Conservation (phyloP, 768 basidiomycete genomes). For the Russula emetica region DNA sequence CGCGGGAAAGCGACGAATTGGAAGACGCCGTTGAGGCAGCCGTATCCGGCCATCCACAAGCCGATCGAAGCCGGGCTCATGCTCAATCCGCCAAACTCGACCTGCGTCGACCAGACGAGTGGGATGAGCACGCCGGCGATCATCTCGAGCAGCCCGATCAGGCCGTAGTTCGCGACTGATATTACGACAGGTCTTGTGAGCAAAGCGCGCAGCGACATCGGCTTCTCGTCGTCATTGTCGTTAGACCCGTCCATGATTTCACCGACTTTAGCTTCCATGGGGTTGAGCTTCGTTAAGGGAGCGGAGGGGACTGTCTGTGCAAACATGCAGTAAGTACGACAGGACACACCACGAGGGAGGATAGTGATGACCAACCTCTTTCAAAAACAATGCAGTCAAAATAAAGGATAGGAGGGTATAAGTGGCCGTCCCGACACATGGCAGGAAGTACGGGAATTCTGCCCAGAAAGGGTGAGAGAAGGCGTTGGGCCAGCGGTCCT, state of each 20-base stretch:
- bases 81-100: slow-evolving; percentile 40
- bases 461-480: slow-evolving; percentile 30
- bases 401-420: slow-evolving; percentile 17
- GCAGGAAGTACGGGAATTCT: slow-evolving; percentile 31
- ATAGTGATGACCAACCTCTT: slow-evolving; percentile 13
- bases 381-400: slow-evolving; percentile 14
- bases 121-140: slow-evolving; percentile 31
- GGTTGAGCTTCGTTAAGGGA: background rate
- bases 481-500: slow-evolving; percentile 26
- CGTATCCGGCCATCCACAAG: slow-evolving; percentile 36
- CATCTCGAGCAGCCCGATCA: slow-evolving; percentile 18
- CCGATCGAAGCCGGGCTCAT: slow-evolving; percentile 40
- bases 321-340: slow-evolving; percentile 1
- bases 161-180: slow-evolving; percentile 12
- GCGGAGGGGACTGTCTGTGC: slow-evolving; percentile 4
- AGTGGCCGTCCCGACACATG: slow-evolving; percentile 23
- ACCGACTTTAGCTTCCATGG: background rate
- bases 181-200: slow-evolving; percentile 15
- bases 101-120: slow-evolving; percentile 44
- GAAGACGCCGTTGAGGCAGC: slow-evolving; percentile 37
- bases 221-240: background rate
- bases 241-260: slow-evolving; percentile 5
- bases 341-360: background rate
- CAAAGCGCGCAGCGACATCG: slow-evolving; percentile 6
- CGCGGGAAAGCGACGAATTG: slow-evolving; percentile 40